Evolutionary conservation across 2,329 filamentous ascomycete genomes (phyloP), one percentile per base, ranked within the genome.

Genomic region (Curvularia eragrostidis): DNA sequence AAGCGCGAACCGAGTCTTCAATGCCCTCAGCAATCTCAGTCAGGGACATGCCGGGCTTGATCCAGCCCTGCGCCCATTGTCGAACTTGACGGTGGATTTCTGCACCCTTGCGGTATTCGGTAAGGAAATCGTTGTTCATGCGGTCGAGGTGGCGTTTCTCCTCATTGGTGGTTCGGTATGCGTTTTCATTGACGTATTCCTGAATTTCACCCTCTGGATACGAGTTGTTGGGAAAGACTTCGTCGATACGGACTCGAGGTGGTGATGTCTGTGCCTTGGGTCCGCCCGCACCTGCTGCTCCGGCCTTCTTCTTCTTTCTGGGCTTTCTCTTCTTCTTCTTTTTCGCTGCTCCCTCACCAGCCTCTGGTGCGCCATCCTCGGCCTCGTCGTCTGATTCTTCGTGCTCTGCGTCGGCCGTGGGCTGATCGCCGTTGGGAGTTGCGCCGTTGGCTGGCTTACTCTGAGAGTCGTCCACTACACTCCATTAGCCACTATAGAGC

Each of bases 31-130:
- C 91, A 65, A 96, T 94, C 75, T 93, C 88, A 2, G 89, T 92
- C 72, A 96, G 79, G 6, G 84, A 86, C 83, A 91, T 88, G 47
- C 92, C 92, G 0, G 92, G 92, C 81, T 90, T 90, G 72, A 95
- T 91, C 71, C 84, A 88, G 74, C 89, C 88, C 78, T 91, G 88
- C 3, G 90, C 91, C 84, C 90, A 93, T 76, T 92, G 88, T 49
- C 92, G 88, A 56, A 95, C 91, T 75, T 96, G 90, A 55, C 92
- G 87, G 76, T 96, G 92, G n/a, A 91, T 86, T 78, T 96, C 91
- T n/a, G 91, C 91, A 46, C 87, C 91, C 69, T 93, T 86, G 61
- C 92, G 88, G 76, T 93, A 96, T 71, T 96, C 91, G 59, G 84
- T 82, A 51, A 96, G 78, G 80, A 91, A 93, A 63, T 93, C 89